Evolutionary conservation across 2,329 filamentous ascomycete genomes (phyloP).

Genomic region (Fusarium nisikadoi): DNA sequence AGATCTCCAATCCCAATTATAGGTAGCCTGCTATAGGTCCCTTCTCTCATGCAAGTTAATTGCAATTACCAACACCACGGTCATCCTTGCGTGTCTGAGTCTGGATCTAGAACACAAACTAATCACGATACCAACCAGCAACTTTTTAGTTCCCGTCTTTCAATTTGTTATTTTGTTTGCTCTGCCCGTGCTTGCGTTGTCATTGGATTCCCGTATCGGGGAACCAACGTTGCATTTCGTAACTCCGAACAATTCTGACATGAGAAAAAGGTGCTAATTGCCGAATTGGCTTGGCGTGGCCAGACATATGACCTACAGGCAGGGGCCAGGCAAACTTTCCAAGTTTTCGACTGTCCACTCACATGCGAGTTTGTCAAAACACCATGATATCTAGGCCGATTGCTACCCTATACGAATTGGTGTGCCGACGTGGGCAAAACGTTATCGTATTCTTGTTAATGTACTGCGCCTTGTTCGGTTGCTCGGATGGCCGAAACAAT

Average conservation of each 20-base stretch:
- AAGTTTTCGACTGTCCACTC: conserved; percentile 20
- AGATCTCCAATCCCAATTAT: conserved; percentile 6
- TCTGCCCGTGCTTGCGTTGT: not conserved
- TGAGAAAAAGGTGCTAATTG: conserved; percentile 8
- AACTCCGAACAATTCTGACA: conserved; percentile 7
- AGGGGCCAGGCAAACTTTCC: conserved; percentile 19
- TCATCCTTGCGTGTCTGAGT: conserved; percentile 16
- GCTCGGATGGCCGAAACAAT: conserved; percentile 6
- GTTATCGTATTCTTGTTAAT: conserved; percentile 24
- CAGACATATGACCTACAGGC: conserved; percentile 12
- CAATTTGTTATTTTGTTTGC: conserved; percentile 1
- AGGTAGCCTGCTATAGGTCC: conserved; percentile 12
- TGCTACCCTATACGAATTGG: conserved; percentile 30
- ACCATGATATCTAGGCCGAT: not conserved
- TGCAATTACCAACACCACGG: conserved; percentile 10
- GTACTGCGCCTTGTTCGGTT: conserved; percentile 15
- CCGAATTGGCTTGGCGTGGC: conserved; percentile 15
- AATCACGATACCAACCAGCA: conserved; percentile 5
- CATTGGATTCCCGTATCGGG: conserved; percentile 11
- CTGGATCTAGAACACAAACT: not conserved
- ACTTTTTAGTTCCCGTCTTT: conserved; percentile 12
- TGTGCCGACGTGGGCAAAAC: not conserved
- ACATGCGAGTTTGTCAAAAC: conserved; percentile 24
- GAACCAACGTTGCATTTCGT: conserved; percentile 20
- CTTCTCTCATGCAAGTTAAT: conserved; percentile 11